These are phyloP conservation scores for Ligustrum vulgare DNA, from an alignment of 257 asterid genomes.

Conservation along the genomic window DNA sequence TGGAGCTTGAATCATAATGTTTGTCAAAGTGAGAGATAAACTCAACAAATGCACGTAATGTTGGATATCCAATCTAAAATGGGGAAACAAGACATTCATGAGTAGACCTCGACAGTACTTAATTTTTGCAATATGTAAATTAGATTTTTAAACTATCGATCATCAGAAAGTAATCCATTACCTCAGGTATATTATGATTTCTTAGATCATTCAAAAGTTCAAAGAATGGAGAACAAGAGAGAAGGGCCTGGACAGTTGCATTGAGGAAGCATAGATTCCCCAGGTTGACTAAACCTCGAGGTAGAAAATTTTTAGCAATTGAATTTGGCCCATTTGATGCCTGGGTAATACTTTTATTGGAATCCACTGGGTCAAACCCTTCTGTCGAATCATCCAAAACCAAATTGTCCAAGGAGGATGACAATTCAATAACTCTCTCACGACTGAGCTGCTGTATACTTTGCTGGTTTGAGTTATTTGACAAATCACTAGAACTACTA, in stretches of 20 bases:
- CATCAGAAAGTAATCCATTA: constrained; percentile 18
- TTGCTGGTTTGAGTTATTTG: constrained; percentile 8
- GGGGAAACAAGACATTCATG: constrained; percentile 33
- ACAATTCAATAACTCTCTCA: constrained; percentile 24
- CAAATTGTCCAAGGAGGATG: constrained; percentile 30
- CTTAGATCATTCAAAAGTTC: constrained; percentile 62
- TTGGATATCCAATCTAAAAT: constrained; percentile 68
- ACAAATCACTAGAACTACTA: constrained; percentile 14
- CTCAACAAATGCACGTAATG: constrained; percentile 76
- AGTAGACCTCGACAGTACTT: constrained; percentile 26
- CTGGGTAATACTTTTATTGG: constrained; percentile 24
- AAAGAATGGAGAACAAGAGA: constrained; percentile 70
- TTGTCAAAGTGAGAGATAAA: constrained; percentile 67
- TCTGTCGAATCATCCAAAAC: constrained; percentile 31
- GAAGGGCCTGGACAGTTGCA: constrained; percentile 79
- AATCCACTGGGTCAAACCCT: constrained; percentile 30
- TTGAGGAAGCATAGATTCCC: constrained; percentile 85
- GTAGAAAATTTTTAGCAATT: constrained; percentile 41
- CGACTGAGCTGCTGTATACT: constrained; percentile 27
- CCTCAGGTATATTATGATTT: constrained; percentile 60
- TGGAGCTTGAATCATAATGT: constrained; percentile 43
- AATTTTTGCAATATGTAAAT: constrained; percentile 10
- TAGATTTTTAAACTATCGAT: constrained; percentile 16
- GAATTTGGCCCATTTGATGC: constrained; percentile 39
- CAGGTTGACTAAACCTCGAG: constrained; percentile 80